phyloP scores from a whole-genome alignment of 192 early-diverging fungal genomes.

The Obelidium mucronatum region DNA sequence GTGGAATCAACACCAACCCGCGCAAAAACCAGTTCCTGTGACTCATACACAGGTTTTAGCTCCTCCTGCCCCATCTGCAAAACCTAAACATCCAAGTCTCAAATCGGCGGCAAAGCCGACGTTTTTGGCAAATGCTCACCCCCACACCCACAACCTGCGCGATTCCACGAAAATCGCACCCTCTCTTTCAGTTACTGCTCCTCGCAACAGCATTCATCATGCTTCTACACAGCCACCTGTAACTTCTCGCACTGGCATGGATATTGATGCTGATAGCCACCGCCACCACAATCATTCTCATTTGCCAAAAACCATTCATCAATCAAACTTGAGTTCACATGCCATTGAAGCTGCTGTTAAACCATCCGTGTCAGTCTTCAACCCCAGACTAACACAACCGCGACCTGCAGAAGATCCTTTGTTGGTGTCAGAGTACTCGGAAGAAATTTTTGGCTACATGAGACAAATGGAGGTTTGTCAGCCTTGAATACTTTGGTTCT shows the following conservation, averaged over 20 bases:
- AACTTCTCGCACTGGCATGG: neutral
- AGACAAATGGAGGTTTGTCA: slow-evolving; percentile 61
- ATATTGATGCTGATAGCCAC: neutral
- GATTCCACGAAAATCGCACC: neutral
- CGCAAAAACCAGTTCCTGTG: neutral
- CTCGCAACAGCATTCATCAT: neutral
- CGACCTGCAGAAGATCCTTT: slow-evolving; percentile 19
- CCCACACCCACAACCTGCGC: neutral
- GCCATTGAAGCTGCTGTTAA: neutral
- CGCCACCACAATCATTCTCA: neutral
- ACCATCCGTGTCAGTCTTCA: neutral
- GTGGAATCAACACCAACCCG: slow-evolving; percentile 3
- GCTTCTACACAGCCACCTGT: neutral
- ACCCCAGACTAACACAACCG: neutral
- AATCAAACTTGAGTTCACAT: neutral
- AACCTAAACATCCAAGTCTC: neutral
- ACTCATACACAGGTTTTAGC: too few species aligned
- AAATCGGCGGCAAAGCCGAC: neutral
- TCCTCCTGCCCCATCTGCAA: neutral
- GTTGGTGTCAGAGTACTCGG: slow-evolving; percentile 65
- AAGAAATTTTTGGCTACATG: slow-evolving; percentile 71
- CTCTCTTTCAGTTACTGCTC: neutral
- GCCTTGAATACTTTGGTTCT: neutral
- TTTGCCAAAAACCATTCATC: neutral
- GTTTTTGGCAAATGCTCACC: neutral